Evolutionary conservation across 2,329 filamentous ascomycete genomes (phyloP).

Genomic region (Nemania serpens): DNA sequence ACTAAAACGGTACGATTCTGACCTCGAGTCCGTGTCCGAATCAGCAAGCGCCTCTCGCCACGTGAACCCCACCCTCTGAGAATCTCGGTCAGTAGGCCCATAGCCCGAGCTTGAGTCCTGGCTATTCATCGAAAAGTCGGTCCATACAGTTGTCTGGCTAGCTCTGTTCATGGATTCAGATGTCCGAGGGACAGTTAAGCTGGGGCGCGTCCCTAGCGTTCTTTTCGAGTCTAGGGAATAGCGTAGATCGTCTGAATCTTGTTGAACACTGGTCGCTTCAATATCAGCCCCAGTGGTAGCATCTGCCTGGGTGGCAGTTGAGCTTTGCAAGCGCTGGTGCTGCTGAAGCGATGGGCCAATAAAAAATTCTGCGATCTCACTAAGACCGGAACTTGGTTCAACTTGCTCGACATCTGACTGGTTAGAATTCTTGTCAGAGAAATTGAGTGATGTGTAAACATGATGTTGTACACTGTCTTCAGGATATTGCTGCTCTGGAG

Average conservation of each 20-base stretch:
- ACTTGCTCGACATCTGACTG: conserved; percentile 31
- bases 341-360: conserved; percentile 38
- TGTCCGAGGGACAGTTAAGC: conserved; percentile 53
- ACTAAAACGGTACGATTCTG: conserved; percentile 37
- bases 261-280: conserved; percentile 25
- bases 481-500: conserved; percentile 14
- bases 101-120: conserved; percentile 48
- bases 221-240: conserved; percentile 39
- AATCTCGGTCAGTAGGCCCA: conserved; percentile 32
- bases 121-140: conserved; percentile 62
- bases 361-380: conserved; percentile 41
- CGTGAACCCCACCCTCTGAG: conserved; percentile 32
- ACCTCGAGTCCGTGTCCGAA: conserved; percentile 39
- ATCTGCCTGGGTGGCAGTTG: conserved; percentile 23
- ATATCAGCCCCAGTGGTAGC: conserved; percentile 23
- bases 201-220: conserved; percentile 48
- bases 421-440: background rate
- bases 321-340: conserved; percentile 26
- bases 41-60: conserved; percentile 37
- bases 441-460: conserved; percentile 10
- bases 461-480: conserved; percentile 22
- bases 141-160: conserved; percentile 65
- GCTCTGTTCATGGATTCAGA: conserved; percentile 51
- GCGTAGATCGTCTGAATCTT: conserved; percentile 32
- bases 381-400: conserved; percentile 35